Evolutionary conservation across 345 rosid genomes (phyloP).

Genomic region (Sisymbrium irio): DNA sequence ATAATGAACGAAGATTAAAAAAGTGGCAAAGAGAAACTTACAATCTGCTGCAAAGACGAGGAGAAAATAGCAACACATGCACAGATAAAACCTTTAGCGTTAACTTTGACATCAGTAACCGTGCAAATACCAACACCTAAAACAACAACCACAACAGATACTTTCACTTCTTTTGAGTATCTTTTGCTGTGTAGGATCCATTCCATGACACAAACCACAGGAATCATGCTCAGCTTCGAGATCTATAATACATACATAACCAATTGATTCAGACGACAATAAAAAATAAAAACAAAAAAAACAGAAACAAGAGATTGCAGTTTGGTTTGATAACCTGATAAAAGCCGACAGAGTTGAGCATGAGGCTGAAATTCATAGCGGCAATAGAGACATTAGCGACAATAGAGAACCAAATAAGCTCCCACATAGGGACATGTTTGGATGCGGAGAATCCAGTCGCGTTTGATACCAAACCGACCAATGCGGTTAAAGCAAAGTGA

Average conservation of each 20-base stretch:
- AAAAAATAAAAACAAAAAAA: background rate
- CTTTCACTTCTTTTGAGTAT: slow-evolving; percentile 73
- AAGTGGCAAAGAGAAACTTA: slow-evolving; percentile 42
- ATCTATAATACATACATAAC: slow-evolving; percentile 42
- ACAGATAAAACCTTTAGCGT: slow-evolving; percentile 79
- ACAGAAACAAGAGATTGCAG: background rate
- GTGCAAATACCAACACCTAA: slow-evolving; percentile 93
- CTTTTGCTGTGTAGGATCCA: slow-evolving; percentile 81
- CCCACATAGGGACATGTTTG: slow-evolving; percentile 86
- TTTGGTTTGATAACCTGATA: slow-evolving; percentile 47
- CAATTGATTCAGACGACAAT: background rate
- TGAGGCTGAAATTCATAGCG: slow-evolving; percentile 90
- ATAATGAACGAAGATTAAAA: background rate
- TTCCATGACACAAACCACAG: slow-evolving; percentile 92
- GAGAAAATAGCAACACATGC: slow-evolving; percentile 70
- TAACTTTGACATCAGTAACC: slow-evolving; percentile 86
- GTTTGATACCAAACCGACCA: slow-evolving; percentile 80
- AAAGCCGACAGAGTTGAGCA: slow-evolving; percentile 94
- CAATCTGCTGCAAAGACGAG: slow-evolving; percentile 95
- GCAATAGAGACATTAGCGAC: slow-evolving; percentile 82
- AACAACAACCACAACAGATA: slow-evolving; percentile 74
- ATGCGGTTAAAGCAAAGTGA: slow-evolving; percentile 81
- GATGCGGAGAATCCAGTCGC: slow-evolving; percentile 76
- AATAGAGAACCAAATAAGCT: slow-evolving; percentile 86
- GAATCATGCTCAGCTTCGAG: slow-evolving; percentile 96